Conservation (phyloP, 1,284 basidiomycete species). For the Ceratobasidium sp. region DNA sequence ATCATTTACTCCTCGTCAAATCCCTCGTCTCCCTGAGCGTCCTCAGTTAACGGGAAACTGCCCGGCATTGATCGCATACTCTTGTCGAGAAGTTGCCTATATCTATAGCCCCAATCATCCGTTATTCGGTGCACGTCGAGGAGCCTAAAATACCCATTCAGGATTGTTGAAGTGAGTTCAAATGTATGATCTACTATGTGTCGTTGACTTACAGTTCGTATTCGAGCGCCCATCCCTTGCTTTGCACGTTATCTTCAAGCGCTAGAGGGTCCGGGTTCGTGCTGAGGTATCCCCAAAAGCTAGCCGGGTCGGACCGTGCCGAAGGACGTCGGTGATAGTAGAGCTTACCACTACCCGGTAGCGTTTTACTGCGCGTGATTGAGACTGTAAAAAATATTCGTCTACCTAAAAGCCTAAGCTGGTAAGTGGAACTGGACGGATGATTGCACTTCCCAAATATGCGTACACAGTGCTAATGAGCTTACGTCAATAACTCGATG, state of each 20-base stretch:
- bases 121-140: background rate
- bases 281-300: background rate
- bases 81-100: background rate
- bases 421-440: no score
- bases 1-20: no score
- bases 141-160: background rate
- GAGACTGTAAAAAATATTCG: no score
- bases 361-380: no score
- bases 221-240: background rate
- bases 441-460: no score
- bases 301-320: background rate
- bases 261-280: background rate
- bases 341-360: background rate
- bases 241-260: background rate
- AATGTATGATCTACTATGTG: no score
- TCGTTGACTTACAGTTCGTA: background rate
- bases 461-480: no score
- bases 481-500: no score
- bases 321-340: background rate
- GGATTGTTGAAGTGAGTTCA: no score
- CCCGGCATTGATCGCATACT: background rate
- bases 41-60: background rate
- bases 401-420: no score
- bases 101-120: background rate
- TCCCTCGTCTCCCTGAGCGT: background rate